Evolutionary conservation across 2,329 filamentous ascomycete species (phyloP), one percentile per base, ranked within the genome.

Genomic region (Sporothrix dimorphospora): DNA sequence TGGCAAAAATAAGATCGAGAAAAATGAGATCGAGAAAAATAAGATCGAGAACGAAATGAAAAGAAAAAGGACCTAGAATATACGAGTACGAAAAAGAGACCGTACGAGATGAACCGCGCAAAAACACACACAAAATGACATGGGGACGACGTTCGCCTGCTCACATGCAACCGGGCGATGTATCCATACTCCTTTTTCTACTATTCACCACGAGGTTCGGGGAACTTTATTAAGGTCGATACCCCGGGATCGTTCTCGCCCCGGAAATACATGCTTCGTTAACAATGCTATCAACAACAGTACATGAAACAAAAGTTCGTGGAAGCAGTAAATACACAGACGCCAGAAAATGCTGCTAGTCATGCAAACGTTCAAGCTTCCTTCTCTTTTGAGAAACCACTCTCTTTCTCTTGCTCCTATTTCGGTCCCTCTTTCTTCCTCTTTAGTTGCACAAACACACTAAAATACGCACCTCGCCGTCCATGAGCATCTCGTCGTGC

Each of bases 401-500:
- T 3, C 30, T 1, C 47, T 49, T 7, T 49, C n/a, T 49, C 47
- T 19, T 3, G 14, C 21, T n/a, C 51, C 24, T 8, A 8, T n/a
- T 12, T 55, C 24, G 11, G 9, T 3, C 47, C 19, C 6, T 21
- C 47, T 8, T 11, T 3, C n/a, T 21, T 19, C 47, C 7, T 16
- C 24, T 11, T 53, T n/a, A 68, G 55, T 59, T 34, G 9, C 14
- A 19, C 34, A 74, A 6, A 34, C 42, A 42, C 38, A 74, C 67
- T 16, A 74, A 30, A 1, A 74, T 70, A 12, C 70, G 72, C 42
- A 73, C 72, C 27, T 74, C 69, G 16, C 65, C 47, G 34, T 73
- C 71, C 72, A 71, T 59, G 19, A 73, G 12, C 45, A 72, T 42
- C 24, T 69, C 57, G 12, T 34, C 42, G 34, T 72, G 38, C 42